Conservation (phyloP, 768 basidiomycete genomes). For the Auricularia cornea region DNA sequence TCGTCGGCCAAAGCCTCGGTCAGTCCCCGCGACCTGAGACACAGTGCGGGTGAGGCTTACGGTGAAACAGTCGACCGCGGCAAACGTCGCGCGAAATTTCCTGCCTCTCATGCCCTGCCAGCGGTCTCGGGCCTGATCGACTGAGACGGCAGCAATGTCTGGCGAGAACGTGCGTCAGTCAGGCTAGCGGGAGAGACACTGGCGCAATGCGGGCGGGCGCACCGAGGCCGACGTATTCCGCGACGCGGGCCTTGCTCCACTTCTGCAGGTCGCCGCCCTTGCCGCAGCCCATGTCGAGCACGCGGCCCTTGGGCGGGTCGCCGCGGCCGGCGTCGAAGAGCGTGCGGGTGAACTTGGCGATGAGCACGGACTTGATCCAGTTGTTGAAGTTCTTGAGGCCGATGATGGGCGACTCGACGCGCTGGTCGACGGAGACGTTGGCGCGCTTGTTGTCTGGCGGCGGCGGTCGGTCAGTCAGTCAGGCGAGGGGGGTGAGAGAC, state of each 20-base stretch:
- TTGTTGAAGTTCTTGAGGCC: slow-evolving; percentile 98
- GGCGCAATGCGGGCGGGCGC: slow-evolving; percentile 16
- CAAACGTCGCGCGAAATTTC: slow-evolving; percentile 71
- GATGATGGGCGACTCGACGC: slow-evolving; percentile 86
- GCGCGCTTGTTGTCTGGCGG: slow-evolving; percentile 81
- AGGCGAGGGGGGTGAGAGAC: not conserved
- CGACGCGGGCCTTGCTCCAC: slow-evolving; percentile 82
- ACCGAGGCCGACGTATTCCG: slow-evolving; percentile 79
- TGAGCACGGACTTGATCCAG: slow-evolving; percentile 97
- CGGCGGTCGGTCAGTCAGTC: too few species aligned
- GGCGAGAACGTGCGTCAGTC: not conserved
- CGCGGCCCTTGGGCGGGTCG: slow-evolving; percentile 46
- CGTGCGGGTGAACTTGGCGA: slow-evolving; percentile 67
- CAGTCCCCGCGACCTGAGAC: too few species aligned
- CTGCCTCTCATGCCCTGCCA: slow-evolving; percentile 37
- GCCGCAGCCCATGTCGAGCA: slow-evolving; percentile 97
- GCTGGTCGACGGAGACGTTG: slow-evolving; percentile 79
- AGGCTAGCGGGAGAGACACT: too few species aligned
- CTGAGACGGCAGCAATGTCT: slow-evolving; percentile 87
- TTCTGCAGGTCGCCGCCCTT: slow-evolving; percentile 97
- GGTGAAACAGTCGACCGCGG: slow-evolving; percentile 81
- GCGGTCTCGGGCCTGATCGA: slow-evolving; percentile 78
- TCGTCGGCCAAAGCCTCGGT: too few species aligned
- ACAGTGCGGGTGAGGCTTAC: too few species aligned
- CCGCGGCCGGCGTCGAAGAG: slow-evolving; percentile 16